Evolutionary conservation across 176 grass and related monocot genomes (phyloP), one percentile per base, ranked within the genome.

Genomic region (Musa acuminata): DNA sequence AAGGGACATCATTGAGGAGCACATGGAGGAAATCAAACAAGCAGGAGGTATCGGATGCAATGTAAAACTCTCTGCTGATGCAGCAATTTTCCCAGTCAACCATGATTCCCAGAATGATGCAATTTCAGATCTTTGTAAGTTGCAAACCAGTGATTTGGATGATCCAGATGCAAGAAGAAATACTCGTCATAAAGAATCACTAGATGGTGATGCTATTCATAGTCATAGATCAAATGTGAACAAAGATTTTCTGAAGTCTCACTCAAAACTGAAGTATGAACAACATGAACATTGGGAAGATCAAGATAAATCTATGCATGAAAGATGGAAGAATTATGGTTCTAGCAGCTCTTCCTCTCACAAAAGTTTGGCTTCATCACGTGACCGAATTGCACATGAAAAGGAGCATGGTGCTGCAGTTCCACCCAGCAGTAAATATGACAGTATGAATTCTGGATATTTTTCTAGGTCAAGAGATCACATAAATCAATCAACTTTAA

Each of bases 1-100:
- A 83, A 87, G 94, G 78, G 94, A 93, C 80, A 98, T 98, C 84
- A 98, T 98, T 85, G 85, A 93, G 82, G 90, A 93, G 43, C 90
- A 98, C 64, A 98, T 98, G 94, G 94, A 93, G 64, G 85, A 93
- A 73, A 98, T 98, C 78, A 90, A 85, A 87, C 87, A 87, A 55
- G 85, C 85, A 70, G 92, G 87, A 76, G 81, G 85, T 49, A 72
- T 96, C 78, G 89, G 80, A 74, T 85, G 75, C 67, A 52, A 80
- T 83, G 53, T 69, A 70, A 86, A 86, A 89, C 68, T 48, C 79
- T 29, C 86, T 55, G 49, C 69, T 81, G 75, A 76, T 13, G 48
- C 64, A 74, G 52, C 57, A 57, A 69, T 62, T 52, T 68, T 78
- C 64, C 51, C 80, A 52, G 64, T 78, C 29, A 69, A 79, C 68